phyloP scores from a whole-genome alignment of 148 eudicot species.

The Nepenthes gracilis region DNA sequence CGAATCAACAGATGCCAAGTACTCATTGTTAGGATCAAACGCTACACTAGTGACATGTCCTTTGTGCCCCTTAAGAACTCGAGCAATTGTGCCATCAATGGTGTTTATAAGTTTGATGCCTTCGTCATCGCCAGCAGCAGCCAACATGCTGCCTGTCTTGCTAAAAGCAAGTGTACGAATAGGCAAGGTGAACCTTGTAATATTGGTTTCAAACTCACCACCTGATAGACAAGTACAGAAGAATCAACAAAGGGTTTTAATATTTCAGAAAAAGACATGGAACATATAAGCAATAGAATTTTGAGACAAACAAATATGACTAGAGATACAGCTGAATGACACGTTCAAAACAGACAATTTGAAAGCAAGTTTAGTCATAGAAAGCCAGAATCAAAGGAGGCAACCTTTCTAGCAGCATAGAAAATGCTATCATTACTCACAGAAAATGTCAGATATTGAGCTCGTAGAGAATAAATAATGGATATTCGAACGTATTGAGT shows the following conservation, averaged over 20 bases:
- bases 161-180: conserved; percentile 80
- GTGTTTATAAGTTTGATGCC: conserved; percentile 96
- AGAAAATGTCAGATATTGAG: too few species aligned
- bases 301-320: too few species aligned
- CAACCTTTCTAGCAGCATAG: too few species aligned
- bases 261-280: not conserved
- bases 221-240: conserved; percentile 26
- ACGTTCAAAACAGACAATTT: too few species aligned
- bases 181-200: conserved; percentile 92
- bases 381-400: too few species aligned
- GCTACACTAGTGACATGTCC: conserved; percentile 75
- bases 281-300: too few species aligned
- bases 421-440: too few species aligned
- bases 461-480: too few species aligned
- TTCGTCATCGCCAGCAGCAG: conserved; percentile 97
- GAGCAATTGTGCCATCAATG: conserved; percentile 89
- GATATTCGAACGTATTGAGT: too few species aligned
- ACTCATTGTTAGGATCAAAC: conserved; percentile 90
- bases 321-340: too few species aligned
- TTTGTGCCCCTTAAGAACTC: conserved; percentile 89
- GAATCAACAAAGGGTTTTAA: not conserved
- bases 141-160: conserved; percentile 88
- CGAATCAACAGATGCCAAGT: conserved; percentile 83
- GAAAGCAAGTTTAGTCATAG: too few species aligned
- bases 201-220: conserved; percentile 90